Base-by-base conservation (phyloP, 768 basidiomycete species). In the Amanita subjunquillea region DNA sequence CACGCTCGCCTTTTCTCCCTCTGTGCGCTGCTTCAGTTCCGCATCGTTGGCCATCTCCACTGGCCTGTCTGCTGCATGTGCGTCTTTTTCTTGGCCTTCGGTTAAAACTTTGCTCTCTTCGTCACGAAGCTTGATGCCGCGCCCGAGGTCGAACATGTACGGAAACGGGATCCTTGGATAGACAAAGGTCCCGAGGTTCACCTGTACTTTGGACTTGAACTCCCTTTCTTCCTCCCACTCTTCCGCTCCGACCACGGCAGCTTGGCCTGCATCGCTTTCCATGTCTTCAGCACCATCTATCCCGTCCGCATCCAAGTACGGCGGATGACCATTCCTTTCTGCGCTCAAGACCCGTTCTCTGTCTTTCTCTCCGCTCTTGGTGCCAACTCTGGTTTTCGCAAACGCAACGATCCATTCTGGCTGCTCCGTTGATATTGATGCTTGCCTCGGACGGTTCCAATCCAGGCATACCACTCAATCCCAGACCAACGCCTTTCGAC, bases 141-240 rank as follows among this genome's bases (percentile, higher is more conserved):
- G 57, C 4, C 65, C 70, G 50, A 68, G 56, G 43, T 71, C 70
- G 58, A 76, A 76, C 58, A 68, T 68, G 62, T 74, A 82, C 17
- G 82, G 82, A 63, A 84, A 81, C 25, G 82, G 82, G 40, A 76
- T 64, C 39, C 67, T 64, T 2, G 82, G 82, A 50, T 71, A 78
- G 44, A 84, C 75, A 63, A 70, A 84, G 23, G 78, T 78, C 37
- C 82, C 82, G 10, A 84, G 63, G 56, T 75, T 66, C 9, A 76
- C 65, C 20, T 58, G 57, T 22, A 65, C 63, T 42, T 62, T 61
- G 7, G 69, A 62, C 40, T 45, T 51, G 51, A 62, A 54, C 50
- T 58, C 55, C 58, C 57, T 60, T 43, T 62, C 62, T 32, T 61
- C 62, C 43, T 62, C 63, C 37, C 54, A 58, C n/a, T 61, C 63